Conservation (phyloP, 2,329 filamentous ascomycete genomes). For the Whalleya microplaca region DNA sequence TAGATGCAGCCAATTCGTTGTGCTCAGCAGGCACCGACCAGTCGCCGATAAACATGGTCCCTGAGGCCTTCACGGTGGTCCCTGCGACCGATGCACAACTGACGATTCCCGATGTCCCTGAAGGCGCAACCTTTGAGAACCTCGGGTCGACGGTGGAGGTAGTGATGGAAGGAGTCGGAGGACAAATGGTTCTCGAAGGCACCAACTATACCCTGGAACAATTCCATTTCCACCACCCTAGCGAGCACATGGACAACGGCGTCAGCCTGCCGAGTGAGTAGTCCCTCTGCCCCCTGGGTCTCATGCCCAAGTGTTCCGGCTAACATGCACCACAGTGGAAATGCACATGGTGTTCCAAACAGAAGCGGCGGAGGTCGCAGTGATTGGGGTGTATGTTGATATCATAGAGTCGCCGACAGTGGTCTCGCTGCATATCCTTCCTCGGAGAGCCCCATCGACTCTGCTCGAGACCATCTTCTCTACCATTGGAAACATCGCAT, state of each 20-base stretch:
- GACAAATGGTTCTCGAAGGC: conserved; percentile 40
- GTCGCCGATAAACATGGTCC: conserved; percentile 60
- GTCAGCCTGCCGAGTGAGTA: conserved; percentile 49
- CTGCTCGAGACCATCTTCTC: conserved; percentile 53
- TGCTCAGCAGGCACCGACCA: conserved; percentile 58
- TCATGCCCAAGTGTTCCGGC: not conserved
- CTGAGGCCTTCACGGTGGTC: conserved; percentile 40
- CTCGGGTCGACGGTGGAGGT: conserved; percentile 62
- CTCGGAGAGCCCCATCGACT: conserved; percentile 39
- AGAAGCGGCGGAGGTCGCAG: conserved; percentile 44
- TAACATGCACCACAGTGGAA: conserved; percentile 44
- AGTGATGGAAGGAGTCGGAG: conserved; percentile 50
- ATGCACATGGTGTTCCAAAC: conserved; percentile 64
- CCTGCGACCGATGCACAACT: conserved; percentile 39
- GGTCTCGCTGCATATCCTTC: conserved; percentile 46
- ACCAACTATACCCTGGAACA: conserved; percentile 45
- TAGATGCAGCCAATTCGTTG: conserved; percentile 46
- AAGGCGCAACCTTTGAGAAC: conserved; percentile 57
- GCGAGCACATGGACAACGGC: conserved; percentile 51
- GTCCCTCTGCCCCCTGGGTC: not conserved
- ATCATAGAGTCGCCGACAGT: conserved; percentile 43
- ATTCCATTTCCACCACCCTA: conserved; percentile 56
- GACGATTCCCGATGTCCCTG: conserved; percentile 46
- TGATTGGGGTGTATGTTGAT: conserved; percentile 50
- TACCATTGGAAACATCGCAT: conserved; percentile 45